These are phyloP conservation scores for Paraurostyla sp. DNA, from an alignment of 73 alveolate genomes.

Conservation along the genomic window DNA sequence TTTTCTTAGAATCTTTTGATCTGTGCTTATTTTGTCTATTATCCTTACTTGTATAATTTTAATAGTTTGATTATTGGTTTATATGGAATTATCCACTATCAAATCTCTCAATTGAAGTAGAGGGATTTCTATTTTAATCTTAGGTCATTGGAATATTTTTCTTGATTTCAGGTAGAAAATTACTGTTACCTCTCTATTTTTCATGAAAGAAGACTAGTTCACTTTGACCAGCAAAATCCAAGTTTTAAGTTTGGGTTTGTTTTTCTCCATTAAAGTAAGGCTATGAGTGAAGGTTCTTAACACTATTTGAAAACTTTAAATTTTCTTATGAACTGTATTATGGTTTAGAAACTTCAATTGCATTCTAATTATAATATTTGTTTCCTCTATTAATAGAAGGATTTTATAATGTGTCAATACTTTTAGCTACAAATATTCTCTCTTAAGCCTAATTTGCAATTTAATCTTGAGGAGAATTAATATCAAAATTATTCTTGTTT, in stretches of 20 bases:
- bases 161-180: conserved; percentile 39
- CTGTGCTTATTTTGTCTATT: not conserved
- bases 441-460: not conserved
- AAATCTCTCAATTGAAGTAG: conserved; percentile 19
- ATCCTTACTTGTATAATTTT: not conserved
- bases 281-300: not conserved
- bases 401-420: not conserved
- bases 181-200: not conserved
- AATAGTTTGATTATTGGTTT: not conserved
- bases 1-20: not conserved
- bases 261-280: not conserved
- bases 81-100: not conserved
- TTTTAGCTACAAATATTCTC: conserved; percentile 2
- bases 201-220: not conserved
- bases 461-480: not conserved
- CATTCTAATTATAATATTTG: too few relatives aligned
- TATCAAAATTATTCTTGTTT: not conserved
- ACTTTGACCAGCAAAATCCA: conserved; percentile 40
- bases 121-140: conserved; percentile 1
- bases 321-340: not conserved
- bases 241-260: not conserved
- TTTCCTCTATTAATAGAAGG: too few relatives aligned
- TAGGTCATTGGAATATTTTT: not conserved
- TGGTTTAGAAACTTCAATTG: not conserved
- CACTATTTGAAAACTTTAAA: conserved; percentile 24